A percentile compares a stretch with the other conserved stretches of the same genome.
phyloP scores from a whole-genome alignment of 2,329 filamentous ascomycete genomes.

The Penicillium sp. region DNA sequence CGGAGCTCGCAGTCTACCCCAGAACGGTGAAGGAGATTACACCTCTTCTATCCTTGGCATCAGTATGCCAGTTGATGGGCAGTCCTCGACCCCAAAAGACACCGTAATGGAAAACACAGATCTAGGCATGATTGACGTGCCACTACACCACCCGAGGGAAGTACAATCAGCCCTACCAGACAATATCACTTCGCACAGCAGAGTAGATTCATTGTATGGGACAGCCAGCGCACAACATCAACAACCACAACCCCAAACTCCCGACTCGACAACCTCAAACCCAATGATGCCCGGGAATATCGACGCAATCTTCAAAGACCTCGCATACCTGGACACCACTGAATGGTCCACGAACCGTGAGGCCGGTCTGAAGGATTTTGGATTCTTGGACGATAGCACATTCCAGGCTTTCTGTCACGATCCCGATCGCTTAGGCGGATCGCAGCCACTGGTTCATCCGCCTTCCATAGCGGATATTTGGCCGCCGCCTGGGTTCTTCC shows the following conservation, averaged over 20 bases:
- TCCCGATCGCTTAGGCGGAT: conserved; percentile 40
- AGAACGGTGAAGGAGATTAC: conserved; percentile 22
- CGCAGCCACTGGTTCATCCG: conserved; percentile 38
- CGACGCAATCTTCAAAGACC: conserved; percentile 47
- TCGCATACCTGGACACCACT: conserved; percentile 46
- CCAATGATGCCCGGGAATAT: conserved; percentile 28
- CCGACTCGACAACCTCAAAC: conserved; percentile 35
- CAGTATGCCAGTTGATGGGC: conserved; percentile 33
- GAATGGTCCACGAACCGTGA: conserved; percentile 45
- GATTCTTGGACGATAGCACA: conserved; percentile 44
- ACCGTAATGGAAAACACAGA: conserved; percentile 31
- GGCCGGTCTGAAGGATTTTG: conserved; percentile 44
- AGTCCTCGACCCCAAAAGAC: conserved; percentile 35
- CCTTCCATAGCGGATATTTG: conserved; percentile 44
- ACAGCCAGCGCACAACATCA: conserved; percentile 16
- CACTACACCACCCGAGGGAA: conserved; percentile 18
- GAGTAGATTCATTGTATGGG: conserved; percentile 20
- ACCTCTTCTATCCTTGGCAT: conserved; percentile 33
- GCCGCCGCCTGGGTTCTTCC: conserved; percentile 44
- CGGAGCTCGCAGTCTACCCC: conserved; percentile 10
- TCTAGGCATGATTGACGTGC: conserved; percentile 23
- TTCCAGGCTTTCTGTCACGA: conserved; percentile 48
- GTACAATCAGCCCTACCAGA: conserved; percentile 15
- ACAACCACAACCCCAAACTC: conserved; percentile 31
- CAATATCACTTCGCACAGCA: conserved; percentile 18